Evolutionary conservation across 208 protist genomes (phyloP).

Genomic region (Sergeia podlipaevii): DNA sequence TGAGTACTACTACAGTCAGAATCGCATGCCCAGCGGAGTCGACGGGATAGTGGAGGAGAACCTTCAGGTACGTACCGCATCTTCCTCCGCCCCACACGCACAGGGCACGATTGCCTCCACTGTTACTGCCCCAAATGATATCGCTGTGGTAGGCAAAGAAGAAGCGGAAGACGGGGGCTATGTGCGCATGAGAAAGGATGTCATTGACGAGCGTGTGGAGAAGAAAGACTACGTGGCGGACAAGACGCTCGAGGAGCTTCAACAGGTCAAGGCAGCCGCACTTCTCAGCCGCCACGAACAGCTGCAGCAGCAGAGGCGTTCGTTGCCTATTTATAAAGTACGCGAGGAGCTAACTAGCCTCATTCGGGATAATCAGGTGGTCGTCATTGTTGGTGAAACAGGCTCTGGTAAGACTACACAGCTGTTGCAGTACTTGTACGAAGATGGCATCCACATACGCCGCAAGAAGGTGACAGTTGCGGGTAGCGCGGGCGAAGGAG

Average conservation of each 20-base stretch:
- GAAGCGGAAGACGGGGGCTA: no score
- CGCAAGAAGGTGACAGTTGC: not conserved
- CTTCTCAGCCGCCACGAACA: slow-evolving; percentile 3
- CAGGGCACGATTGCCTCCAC: not conserved
- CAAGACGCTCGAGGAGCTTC: slow-evolving; percentile 54
- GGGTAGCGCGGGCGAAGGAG: no score
- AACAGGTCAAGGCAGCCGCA: slow-evolving; percentile 38
- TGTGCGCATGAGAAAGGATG: slow-evolving; percentile 46
- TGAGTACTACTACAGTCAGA: no score
- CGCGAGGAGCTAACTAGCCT: slow-evolving; percentile 85
- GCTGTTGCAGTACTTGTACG: slow-evolving; percentile 88
- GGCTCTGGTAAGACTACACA: slow-evolving; percentile 93
- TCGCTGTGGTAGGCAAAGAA: not conserved
- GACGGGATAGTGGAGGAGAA: no score
- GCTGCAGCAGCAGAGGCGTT: slow-evolving; percentile 55
- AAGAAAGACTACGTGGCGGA: slow-evolving; percentile 66
- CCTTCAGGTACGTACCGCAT: no score
- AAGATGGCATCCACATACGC: slow-evolving; percentile 66
- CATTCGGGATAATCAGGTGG: slow-evolving; percentile 64
- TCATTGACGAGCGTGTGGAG: slow-evolving; percentile 55
- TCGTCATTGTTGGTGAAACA: slow-evolving; percentile 94
- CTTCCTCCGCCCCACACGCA: no score
- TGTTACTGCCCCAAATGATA: not conserved
- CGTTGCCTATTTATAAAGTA: slow-evolving; percentile 94
- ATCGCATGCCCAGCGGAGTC: no score